phyloP scores from a whole-genome alignment of 2,329 filamentous ascomycete species.

The Alternaria tenuissima region DNA sequence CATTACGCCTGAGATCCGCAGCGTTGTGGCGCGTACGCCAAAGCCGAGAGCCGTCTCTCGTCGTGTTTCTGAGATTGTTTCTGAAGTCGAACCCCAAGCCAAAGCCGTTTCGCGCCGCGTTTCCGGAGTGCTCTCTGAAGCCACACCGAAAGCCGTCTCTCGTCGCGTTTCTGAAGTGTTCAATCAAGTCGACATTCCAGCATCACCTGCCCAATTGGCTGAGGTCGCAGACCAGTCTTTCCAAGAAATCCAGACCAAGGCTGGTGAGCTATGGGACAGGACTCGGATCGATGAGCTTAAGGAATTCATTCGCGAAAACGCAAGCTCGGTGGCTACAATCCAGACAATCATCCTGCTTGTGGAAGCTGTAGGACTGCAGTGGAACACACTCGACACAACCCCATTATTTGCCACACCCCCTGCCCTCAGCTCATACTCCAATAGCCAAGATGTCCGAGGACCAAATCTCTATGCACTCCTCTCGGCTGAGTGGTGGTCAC shows the following conservation, averaged over 20 bases:
- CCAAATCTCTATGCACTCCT: constrained; percentile 84
- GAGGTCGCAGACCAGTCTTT: constrained; percentile 73
- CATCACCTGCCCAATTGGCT: constrained; percentile 70
- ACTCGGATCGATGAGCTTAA: constrained; percentile 73
- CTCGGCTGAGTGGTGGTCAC: constrained; percentile 82
- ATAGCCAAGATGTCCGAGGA: constrained; percentile 69
- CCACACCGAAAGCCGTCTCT: constrained; percentile 45
- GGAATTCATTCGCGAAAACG: constrained; percentile 70
- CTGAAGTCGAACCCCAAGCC: constrained; percentile 39
- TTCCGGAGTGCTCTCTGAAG: background rate
- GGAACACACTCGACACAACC: constrained; percentile 73
- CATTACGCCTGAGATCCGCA: constrained; percentile 48
- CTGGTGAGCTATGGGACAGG: constrained; percentile 69
- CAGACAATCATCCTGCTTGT: constrained; percentile 61
- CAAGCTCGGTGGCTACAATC: constrained; percentile 71
- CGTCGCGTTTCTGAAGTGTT: constrained; percentile 66
- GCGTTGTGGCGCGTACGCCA: constrained; percentile 41
- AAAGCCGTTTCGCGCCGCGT: constrained; percentile 52
- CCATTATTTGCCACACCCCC: constrained; percentile 78
- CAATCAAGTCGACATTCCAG: constrained; percentile 66
- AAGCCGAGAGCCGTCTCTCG: constrained; percentile 48
- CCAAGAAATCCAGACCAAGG: constrained; percentile 73
- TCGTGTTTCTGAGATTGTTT: constrained; percentile 46
- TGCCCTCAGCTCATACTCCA: constrained; percentile 62
- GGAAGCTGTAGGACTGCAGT: constrained; percentile 72